Conservation (phyloP, 441 rosid genomes). For the Flueggea neowawraea region DNA sequence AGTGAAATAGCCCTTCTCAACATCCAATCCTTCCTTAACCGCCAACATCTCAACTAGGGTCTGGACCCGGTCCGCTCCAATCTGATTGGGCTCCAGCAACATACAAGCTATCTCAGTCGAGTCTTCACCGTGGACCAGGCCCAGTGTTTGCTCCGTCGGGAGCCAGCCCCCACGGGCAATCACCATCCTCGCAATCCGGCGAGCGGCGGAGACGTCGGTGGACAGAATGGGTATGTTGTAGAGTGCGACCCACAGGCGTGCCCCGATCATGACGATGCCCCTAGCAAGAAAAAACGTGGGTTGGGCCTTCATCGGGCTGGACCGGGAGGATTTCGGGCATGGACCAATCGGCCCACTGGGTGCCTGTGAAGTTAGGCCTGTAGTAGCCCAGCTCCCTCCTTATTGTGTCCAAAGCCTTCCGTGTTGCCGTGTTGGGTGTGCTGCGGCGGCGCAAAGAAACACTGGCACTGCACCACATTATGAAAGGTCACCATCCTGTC, state of each 20-base stretch:
- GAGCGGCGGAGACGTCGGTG: constrained; percentile 33
- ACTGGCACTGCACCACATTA: constrained; percentile 70
- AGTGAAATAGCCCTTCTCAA: constrained; percentile 61
- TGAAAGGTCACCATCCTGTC: no score
- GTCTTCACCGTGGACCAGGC: constrained; percentile 47
- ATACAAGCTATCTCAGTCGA: constrained; percentile 57
- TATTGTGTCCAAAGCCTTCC: constrained; percentile 49
- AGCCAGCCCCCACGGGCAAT: constrained; percentile 69
- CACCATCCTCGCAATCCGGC: constrained; percentile 48
- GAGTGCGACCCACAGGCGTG: constrained; percentile 42
- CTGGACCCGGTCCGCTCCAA: constrained; percentile 60
- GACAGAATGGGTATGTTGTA: constrained; percentile 54
- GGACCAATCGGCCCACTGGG: constrained; percentile 55
- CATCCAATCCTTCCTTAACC: constrained; percentile 46
- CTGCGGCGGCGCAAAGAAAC: constrained; percentile 47
- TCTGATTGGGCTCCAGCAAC: constrained; percentile 55
- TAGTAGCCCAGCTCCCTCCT: constrained; percentile 62
- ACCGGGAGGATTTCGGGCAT: constrained; percentile 30
- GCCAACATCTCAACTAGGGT: constrained; percentile 49
- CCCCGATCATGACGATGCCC: constrained; percentile 58
- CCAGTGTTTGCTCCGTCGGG: constrained; percentile 54
- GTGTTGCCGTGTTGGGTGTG: constrained; percentile 59
- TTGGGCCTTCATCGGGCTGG: constrained; percentile 50
- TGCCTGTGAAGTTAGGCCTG: constrained; percentile 54
- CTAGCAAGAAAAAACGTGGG: constrained; percentile 29